Conservation (phyloP, 306 rosid genomes). For the Prunus kanzakura region DNA sequence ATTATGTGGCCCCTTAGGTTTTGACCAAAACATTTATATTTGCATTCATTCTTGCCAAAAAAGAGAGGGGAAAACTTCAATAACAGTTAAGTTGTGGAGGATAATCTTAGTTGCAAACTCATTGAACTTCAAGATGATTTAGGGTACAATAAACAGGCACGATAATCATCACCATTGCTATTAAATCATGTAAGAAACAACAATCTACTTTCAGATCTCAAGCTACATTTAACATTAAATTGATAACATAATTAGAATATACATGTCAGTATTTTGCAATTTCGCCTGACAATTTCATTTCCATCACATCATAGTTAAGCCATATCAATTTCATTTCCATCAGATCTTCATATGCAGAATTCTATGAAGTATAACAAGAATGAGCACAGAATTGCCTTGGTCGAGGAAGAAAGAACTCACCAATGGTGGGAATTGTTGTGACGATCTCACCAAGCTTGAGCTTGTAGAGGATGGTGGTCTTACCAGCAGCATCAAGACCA, state of each 20-base stretch:
- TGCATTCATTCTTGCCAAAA: background rate
- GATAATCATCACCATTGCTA: background rate
- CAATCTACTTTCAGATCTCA: background rate
- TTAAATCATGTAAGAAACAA: background rate
- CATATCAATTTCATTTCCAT: background rate
- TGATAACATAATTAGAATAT: background rate
- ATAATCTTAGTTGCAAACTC: background rate
- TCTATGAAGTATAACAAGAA: background rate
- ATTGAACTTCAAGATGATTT: background rate
- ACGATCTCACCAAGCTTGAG: conserved; percentile 99
- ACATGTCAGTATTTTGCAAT: background rate
- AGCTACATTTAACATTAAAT: background rate
- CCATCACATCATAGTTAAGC: conserved; percentile 8
- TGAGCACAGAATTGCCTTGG: background rate
- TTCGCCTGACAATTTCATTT: background rate
- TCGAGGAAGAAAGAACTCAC: conserved; percentile 44
- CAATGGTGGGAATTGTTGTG: conserved; percentile 96
- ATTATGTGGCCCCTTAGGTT: background rate
- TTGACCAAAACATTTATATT: too few relatives aligned
- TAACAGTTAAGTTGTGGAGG: background rate
- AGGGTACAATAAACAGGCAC: background rate
- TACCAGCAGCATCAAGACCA: conserved; percentile 99
- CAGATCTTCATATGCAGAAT: background rate
- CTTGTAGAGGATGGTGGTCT: conserved; percentile 98
- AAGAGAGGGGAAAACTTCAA: too few relatives aligned